Conservation (phyloP, 1,139 yeast species). For the Candida pseudoviswanathii region DNA sequence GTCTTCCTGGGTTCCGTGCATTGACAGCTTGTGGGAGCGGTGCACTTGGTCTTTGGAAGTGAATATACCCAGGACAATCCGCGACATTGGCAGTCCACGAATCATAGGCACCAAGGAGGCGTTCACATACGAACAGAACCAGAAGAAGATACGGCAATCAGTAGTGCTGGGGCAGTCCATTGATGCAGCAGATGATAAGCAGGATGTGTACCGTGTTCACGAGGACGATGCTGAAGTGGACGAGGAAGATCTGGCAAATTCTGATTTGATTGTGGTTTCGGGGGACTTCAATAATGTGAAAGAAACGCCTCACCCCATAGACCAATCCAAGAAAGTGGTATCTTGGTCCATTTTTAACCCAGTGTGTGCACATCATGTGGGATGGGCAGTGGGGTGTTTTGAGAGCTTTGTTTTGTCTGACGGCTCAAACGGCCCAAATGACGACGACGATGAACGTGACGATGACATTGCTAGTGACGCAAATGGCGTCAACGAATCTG, state of each 20-base stretch:
- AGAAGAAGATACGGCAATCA: conserved; percentile 9
- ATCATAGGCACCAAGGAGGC: conserved; percentile 40
- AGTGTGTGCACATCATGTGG: conserved; percentile 92
- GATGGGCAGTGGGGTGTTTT: conserved; percentile 94
- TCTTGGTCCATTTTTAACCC: conserved; percentile 84
- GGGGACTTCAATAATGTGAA: conserved; percentile 63
- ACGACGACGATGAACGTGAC: conserved; percentile 37
- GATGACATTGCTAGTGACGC: conserved; percentile 32
- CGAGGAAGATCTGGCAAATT: conserved; percentile 51
- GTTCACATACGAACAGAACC: conserved; percentile 14
- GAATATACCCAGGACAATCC: conserved; percentile 76
- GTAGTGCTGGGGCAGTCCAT: background rate
- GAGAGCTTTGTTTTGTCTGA: conserved; percentile 56
- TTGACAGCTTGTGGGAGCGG: conserved; percentile 86
- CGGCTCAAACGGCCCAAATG: conserved; percentile 24
- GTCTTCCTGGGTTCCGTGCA: conserved; percentile 95
- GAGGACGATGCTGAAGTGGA: conserved; percentile 37
- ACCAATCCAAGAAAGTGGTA: conserved; percentile 71
- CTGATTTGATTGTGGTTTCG: conserved; percentile 71
- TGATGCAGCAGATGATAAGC: background rate
- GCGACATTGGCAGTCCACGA: conserved; percentile 61
- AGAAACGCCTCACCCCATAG: conserved; percentile 53
- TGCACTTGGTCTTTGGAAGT: conserved; percentile 92
- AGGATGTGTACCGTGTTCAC: conserved; percentile 4
- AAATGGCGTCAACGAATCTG: conserved; percentile 32